phyloP scores from a whole-genome alignment of 192 early-diverging fungal genomes.

The Gonapodya prolifera region DNA sequence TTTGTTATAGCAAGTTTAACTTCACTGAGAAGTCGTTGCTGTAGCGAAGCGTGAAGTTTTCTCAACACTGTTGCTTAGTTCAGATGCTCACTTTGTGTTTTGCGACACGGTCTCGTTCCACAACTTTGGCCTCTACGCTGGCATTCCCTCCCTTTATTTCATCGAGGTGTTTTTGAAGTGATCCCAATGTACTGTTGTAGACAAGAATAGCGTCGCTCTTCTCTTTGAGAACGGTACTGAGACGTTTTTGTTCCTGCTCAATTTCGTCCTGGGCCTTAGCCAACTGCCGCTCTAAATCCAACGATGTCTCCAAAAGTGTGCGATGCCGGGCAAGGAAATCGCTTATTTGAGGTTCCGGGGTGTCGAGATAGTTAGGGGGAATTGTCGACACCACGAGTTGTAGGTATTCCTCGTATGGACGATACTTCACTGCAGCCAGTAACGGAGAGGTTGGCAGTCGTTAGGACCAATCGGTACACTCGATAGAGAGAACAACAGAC shows the following conservation, averaged over 20 bases:
- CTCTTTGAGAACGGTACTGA: slow-evolving; percentile 36
- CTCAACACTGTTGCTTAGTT: slow-evolving; percentile 3
- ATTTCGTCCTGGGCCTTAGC: slow-evolving; percentile 33
- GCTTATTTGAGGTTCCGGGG: slow-evolving; percentile 50
- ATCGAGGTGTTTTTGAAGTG: slow-evolving; percentile 39
- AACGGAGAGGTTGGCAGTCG: slow-evolving; percentile 6
- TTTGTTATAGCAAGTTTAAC: slow-evolving; percentile 50
- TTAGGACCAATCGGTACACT: neutral
- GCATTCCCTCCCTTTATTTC: slow-evolving; percentile 34
- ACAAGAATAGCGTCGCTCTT: slow-evolving; percentile 48
- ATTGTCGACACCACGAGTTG: slow-evolving; percentile 41
- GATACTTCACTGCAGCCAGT: slow-evolving; percentile 28
- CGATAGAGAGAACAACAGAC: too few relatives aligned
- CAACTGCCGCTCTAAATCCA: slow-evolving; percentile 31
- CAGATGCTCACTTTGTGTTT: slow-evolving; percentile 29
- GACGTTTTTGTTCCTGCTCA: slow-evolving; percentile 21
- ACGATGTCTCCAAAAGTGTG: slow-evolving; percentile 43
- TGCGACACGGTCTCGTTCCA: slow-evolving; percentile 36
- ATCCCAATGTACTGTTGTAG: slow-evolving; percentile 40
- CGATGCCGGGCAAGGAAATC: slow-evolving; percentile 47
- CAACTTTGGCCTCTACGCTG: slow-evolving; percentile 31
- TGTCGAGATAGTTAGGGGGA: slow-evolving; percentile 44
- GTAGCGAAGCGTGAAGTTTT: neutral
- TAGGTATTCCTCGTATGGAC: slow-evolving; percentile 40
- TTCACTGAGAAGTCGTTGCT: slow-evolving; percentile 38